These are phyloP conservation scores for Boechera stricta DNA, from an alignment of 345 rosid species.

Conservation along the genomic window DNA sequence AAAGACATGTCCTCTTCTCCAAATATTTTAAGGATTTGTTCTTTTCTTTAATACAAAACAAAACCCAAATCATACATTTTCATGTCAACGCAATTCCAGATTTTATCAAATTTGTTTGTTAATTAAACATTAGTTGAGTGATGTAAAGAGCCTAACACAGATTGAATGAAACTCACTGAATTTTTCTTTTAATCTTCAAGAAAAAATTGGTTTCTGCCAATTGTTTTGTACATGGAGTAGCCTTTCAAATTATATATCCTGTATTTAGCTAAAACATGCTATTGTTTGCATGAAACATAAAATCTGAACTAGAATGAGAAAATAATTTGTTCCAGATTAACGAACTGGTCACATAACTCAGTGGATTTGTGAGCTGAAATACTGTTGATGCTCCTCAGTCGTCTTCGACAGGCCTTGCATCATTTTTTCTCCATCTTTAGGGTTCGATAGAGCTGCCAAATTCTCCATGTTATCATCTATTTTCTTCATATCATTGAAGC, in stretches of 20 bases:
- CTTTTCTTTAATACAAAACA: background rate
- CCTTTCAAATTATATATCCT: constrained; percentile 25
- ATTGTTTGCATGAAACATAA: constrained; percentile 23
- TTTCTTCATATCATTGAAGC: constrained; percentile 6
- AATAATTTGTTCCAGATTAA: background rate
- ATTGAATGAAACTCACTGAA: background rate
- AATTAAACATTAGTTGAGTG: too few species aligned
- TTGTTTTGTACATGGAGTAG: constrained; percentile 28
- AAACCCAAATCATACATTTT: background rate
- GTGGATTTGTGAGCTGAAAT: constrained; percentile 31
- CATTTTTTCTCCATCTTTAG: constrained; percentile 53
- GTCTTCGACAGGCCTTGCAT: constrained; percentile 39
- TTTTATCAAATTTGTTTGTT: too few species aligned
- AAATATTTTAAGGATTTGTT: constrained; percentile 3
- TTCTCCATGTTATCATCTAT: constrained; percentile 38
- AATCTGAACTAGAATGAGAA: constrained; percentile 11
- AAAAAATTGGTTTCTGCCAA: constrained; percentile 5
- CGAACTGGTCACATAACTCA: constrained; percentile 2
- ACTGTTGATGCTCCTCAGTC: constrained; percentile 51
- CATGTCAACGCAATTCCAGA: background rate
- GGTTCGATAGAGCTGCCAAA: constrained; percentile 35
- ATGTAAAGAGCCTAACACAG: background rate
- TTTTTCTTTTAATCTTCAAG: background rate
- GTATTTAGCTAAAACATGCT: constrained; percentile 13
- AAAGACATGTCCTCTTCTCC: constrained; percentile 33